Percentiles rank a stretch among this genome's conserved stretches.
These are phyloP conservation scores for Aciculosporium take DNA, from an alignment of 2,329 filamentous ascomycete genomes.

Conservation along the genomic window DNA sequence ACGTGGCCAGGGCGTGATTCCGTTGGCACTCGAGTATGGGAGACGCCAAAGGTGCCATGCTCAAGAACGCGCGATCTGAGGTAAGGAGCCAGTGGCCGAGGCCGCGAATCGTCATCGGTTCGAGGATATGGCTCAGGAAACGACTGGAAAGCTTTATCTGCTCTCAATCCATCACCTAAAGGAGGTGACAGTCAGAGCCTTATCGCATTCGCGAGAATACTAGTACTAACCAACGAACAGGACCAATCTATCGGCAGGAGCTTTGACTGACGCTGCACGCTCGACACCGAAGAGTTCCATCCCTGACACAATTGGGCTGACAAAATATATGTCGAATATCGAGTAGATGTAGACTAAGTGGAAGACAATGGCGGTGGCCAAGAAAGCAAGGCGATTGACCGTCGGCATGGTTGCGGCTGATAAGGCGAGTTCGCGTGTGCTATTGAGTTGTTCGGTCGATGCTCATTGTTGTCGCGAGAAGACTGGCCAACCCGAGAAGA, in stretches of 20 bases:
- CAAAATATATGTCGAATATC: slow-evolving; percentile 98
- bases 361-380: slow-evolving; percentile 80
- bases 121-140: slow-evolving; percentile 74
- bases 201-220: not conserved
- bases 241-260: slow-evolving; percentile 80
- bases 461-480: not conserved
- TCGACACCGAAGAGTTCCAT: slow-evolving; percentile 73
- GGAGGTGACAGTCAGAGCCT: not conserved
- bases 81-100: slow-evolving; percentile 77
- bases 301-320: slow-evolving; percentile 90
- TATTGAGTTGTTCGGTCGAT: not conserved
- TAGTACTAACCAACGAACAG: slow-evolving; percentile 65
- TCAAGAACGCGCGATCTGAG: slow-evolving; percentile 77
- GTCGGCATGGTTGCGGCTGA: slow-evolving; percentile 32
- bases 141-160: slow-evolving; percentile 93
- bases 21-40: slow-evolving; percentile 90
- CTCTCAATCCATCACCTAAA: slow-evolving; percentile 75
- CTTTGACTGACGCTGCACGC: slow-evolving; percentile 39
- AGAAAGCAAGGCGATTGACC: slow-evolving; percentile 59
- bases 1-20: slow-evolving; percentile 95
- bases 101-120: slow-evolving; percentile 48
- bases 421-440: not conserved
- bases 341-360: slow-evolving; percentile 88
- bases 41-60: slow-evolving; percentile 91
- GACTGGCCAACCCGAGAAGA: not conserved